phyloP scores from a whole-genome alignment of 2,329 filamentous ascomycete species.

The Pyricularia grisea region DNA sequence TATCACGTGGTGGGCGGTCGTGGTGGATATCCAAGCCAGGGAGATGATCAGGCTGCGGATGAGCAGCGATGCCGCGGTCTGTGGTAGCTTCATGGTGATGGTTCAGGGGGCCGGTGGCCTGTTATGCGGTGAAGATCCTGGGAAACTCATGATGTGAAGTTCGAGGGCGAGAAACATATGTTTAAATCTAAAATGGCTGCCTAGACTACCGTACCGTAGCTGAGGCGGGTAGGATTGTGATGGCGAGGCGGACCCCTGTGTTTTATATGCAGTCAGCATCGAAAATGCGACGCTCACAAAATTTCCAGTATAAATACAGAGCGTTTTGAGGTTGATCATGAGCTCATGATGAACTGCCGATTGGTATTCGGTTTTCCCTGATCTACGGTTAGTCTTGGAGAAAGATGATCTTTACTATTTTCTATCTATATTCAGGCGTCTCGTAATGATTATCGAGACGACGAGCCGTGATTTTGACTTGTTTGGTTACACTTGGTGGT shows the following conservation, averaged over 20 bases:
- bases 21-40: neutral
- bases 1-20: constrained; percentile 44
- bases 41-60: neutral
- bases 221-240: neutral
- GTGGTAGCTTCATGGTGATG: neutral
- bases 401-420: neutral
- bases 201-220: too few species aligned
- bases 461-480: too few species aligned
- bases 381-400: neutral
- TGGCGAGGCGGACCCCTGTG: neutral
- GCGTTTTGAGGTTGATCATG: neutral
- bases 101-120: neutral
- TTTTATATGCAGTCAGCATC: neutral
- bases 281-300: neutral
- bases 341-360: neutral
- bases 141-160: too few species aligned
- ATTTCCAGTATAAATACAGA: neutral
- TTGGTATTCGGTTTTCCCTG: neutral
- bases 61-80: neutral
- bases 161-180: too few species aligned
- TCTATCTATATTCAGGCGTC: neutral
- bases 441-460: neutral
- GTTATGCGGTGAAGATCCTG: too few species aligned
- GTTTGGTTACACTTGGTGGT: too few species aligned
- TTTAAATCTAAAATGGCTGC: too few species aligned